Percentiles rank a stretch among this genome's conserved stretches.
These are phyloP conservation scores for Kodamaea plutei DNA, from an alignment of 1,139 yeast species.

Conservation along the genomic window DNA sequence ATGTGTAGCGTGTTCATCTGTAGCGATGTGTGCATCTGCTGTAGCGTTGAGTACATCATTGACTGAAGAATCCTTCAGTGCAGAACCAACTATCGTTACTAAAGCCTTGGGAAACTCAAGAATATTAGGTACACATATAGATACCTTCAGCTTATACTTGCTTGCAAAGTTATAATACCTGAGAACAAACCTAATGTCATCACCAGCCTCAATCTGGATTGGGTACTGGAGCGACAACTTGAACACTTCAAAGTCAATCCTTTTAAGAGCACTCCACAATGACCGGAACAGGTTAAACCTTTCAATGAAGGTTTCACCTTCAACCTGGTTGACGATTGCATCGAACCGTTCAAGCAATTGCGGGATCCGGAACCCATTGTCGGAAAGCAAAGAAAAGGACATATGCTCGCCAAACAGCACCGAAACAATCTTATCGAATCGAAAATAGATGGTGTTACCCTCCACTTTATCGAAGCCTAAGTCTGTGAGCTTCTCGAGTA, in stretches of 20 bases:
- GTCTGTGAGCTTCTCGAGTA: constrained; percentile 22
- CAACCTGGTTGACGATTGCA: constrained; percentile 1
- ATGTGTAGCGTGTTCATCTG: too few species aligned
- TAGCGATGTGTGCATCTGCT: too few species aligned
- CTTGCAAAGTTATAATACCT: constrained; percentile 13
- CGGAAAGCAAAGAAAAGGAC: background rate
- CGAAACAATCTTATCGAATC: constrained; percentile 15
- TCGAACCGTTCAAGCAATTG: constrained; percentile 6
- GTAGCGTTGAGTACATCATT: too few species aligned
- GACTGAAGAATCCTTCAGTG: too few species aligned
- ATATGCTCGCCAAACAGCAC: constrained; percentile 6
- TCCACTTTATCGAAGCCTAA: constrained; percentile 15
- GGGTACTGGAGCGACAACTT: constrained; percentile 29
- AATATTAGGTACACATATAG: too few species aligned
- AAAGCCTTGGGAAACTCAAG: too few species aligned
- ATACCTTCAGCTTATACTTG: constrained; percentile 12
- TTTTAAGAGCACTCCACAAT: constrained; percentile 19
- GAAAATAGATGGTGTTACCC: constrained; percentile 12
- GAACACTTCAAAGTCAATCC: constrained; percentile 27
- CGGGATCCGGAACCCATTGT: constrained; percentile 4
- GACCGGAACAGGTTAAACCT: constrained; percentile 15
- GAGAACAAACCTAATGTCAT: constrained; percentile 11
- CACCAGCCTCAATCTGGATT: constrained; percentile 11
- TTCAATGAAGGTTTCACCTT: constrained; percentile 6
- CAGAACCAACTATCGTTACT: too few species aligned